Conservation (phyloP, 2,329 filamentous ascomycete genomes). For the Chrysosporium keratinophilum region DNA sequence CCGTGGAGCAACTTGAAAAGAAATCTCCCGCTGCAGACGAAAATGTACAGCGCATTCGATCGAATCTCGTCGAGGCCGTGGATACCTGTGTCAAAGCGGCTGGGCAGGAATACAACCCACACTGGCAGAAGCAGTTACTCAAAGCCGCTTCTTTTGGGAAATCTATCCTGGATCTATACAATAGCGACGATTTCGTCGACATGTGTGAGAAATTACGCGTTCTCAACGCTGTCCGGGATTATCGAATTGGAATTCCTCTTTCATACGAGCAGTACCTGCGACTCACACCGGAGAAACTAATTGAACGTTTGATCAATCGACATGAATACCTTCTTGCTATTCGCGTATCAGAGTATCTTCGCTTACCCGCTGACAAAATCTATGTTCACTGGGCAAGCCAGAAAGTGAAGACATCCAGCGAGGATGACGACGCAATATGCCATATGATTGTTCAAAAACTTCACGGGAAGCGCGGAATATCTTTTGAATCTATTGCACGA, state of each 20-base stretch:
- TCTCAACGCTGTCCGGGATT: constrained; percentile 83
- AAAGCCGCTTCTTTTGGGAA: constrained; percentile 96
- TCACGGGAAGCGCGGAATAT: constrained; percentile 80
- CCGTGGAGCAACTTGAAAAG: constrained; percentile 78
- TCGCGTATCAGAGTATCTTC: constrained; percentile 76
- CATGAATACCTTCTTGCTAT: constrained; percentile 86
- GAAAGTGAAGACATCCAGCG: constrained; percentile 75
- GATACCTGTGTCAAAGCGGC: constrained; percentile 89
- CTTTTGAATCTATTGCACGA: constrained; percentile 86
- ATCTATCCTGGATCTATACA: constrained; percentile 92
- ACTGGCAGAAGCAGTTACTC: constrained; percentile 93
- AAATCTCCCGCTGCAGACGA: constrained; percentile 96
- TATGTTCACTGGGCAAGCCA: constrained; percentile 96
- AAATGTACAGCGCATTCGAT: constrained; percentile 86
- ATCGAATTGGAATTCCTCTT: constrained; percentile 77
- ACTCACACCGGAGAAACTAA: constrained; percentile 78
- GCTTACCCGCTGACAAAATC: constrained; percentile 75
- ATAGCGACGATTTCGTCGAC: constrained; percentile 96
- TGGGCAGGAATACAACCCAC: constrained; percentile 76
- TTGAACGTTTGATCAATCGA: constrained; percentile 73
- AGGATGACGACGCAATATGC: constrained; percentile 82
- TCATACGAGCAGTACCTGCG: constrained; percentile 92
- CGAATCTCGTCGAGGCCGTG: constrained; percentile 81
- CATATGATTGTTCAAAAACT: constrained; percentile 76
- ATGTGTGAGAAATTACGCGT: constrained; percentile 93